Evolutionary conservation across 768 basidiomycete species (phyloP).

Genomic region (Hortiboletus flavorubellus): DNA sequence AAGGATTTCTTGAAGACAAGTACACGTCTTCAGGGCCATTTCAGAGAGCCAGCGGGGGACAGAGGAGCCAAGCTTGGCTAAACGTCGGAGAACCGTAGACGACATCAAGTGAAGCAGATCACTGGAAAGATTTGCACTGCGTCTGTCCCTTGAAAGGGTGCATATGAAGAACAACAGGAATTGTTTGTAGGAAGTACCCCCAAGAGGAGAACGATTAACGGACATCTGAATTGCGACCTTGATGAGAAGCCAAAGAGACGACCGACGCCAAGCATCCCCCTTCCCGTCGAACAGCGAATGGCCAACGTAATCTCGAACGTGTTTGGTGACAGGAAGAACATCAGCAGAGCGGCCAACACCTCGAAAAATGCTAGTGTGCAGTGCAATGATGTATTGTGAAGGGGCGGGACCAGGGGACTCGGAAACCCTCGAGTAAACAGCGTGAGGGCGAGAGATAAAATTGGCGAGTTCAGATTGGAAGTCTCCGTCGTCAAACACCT

Average conservation of each 20-base stretch:
- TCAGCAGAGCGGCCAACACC: background rate
- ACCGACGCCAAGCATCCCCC: too few relatives aligned
- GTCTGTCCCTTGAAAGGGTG: constrained; percentile 18
- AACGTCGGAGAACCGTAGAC: constrained; percentile 16
- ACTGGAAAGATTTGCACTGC: constrained; percentile 7
- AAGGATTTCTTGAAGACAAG: background rate
- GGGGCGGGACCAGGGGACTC: too few relatives aligned
- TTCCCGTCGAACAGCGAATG: too few relatives aligned
- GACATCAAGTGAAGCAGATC: constrained; percentile 27
- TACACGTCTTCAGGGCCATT: background rate
- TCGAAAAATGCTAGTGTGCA: too few relatives aligned
- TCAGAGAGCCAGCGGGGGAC: background rate
- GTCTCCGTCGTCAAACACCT: background rate
- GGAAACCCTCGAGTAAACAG: too few relatives aligned
- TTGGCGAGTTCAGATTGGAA: background rate
- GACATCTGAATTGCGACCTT: constrained; percentile 30
- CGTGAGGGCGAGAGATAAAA: too few relatives aligned
- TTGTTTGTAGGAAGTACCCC: constrained; percentile 36
- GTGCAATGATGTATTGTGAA: too few relatives aligned
- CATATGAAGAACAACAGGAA: constrained; percentile 45
- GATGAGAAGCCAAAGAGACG: constrained; percentile 32
- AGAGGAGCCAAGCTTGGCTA: constrained; percentile 10
- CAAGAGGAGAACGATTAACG: constrained; percentile 4
- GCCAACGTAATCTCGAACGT: constrained; percentile 19
- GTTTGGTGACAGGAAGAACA: constrained; percentile 23